These are phyloP conservation scores for Lyophyllum semitale DNA, from an alignment of 768 basidiomycete species.

Conservation along the genomic window DNA sequence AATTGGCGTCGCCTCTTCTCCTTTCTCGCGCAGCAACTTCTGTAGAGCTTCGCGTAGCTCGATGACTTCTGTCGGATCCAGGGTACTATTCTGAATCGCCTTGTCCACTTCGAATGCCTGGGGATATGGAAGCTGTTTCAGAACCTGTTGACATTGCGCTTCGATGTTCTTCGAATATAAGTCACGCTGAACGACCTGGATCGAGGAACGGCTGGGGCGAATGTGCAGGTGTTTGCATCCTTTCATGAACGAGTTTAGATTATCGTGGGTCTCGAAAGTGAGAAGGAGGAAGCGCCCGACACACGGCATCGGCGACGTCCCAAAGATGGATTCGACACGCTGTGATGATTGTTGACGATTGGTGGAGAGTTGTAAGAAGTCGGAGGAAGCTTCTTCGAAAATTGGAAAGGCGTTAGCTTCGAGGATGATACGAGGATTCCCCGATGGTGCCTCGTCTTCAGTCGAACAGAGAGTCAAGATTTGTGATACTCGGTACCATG, in stretches of 20 bases:
- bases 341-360: background rate
- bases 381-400: background rate
- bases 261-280: slow-evolving; percentile 1
- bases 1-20: background rate
- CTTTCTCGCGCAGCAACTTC: slow-evolving; percentile 1
- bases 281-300: slow-evolving; percentile 5
- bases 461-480: slow-evolving; percentile 3
- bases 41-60: background rate
- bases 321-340: background rate
- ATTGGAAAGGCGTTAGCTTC: background rate
- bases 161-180: background rate
- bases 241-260: background rate
- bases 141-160: background rate
- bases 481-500: too few species aligned
- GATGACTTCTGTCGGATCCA: slow-evolving; percentile 1
- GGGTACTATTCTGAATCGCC: background rate
- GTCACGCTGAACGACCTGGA: background rate
- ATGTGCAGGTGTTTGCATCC: background rate
- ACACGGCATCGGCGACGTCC: background rate
- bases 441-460: background rate
- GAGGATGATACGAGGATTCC: background rate
- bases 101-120: slow-evolving; percentile 6
- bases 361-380: background rate
- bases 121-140: slow-evolving; percentile 1
- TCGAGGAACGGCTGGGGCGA: background rate